Base-by-base conservation (phyloP, 2,329 filamentous ascomycete genomes). In the Daldinia eschscholtzii region DNA sequence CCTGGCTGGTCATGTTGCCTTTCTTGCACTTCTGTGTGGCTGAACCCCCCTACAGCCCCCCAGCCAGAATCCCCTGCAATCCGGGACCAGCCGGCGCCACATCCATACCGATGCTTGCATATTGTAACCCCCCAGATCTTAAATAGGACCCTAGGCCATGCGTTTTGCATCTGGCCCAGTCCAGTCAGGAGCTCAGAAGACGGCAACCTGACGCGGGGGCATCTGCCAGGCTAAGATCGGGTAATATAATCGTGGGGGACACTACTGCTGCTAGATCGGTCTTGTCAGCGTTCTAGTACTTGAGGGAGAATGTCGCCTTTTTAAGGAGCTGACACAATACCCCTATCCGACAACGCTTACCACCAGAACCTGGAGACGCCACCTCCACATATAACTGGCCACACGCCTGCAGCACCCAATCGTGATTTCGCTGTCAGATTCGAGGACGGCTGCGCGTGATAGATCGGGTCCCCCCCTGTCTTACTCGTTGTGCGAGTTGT, bases 261-360 rank as follows among this genome's bases (percentile, higher is more conserved):
- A 61, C 57, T 48, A 30, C 42, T 35, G 41, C 48, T 57, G 48
- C 61, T 64, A 64, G 62, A 46, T 67, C 39, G 64, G 63, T 61
- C 65, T 72, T 64, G 70, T 64, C 68, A 67, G 61, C 58, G 37
- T 61, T 69, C 48, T 56, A 66, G 26, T 65, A 67, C 67, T 64
- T 68, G 69, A 68, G 62, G 58, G 62, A 64, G 44, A 59, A 70
- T 70, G 35, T 42, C 67, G 65, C 68, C 71, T 68, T 67, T 48
- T 28, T 57, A 26, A 56, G 61, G 61, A 64, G 67, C 60, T 70
- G 63, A 70, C 70, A 69, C 55, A 62, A 68, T 72, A 70, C 66
- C 65, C 70, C 69, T 75, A 75, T 70, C 74, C 75, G 75, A 73
- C 64, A 59, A 44, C 61, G 64, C 61, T 69, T 65, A 65, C 63